Evolutionary conservation across 768 basidiomycete species (phyloP).

Genomic region (Panellus pusillus): DNA sequence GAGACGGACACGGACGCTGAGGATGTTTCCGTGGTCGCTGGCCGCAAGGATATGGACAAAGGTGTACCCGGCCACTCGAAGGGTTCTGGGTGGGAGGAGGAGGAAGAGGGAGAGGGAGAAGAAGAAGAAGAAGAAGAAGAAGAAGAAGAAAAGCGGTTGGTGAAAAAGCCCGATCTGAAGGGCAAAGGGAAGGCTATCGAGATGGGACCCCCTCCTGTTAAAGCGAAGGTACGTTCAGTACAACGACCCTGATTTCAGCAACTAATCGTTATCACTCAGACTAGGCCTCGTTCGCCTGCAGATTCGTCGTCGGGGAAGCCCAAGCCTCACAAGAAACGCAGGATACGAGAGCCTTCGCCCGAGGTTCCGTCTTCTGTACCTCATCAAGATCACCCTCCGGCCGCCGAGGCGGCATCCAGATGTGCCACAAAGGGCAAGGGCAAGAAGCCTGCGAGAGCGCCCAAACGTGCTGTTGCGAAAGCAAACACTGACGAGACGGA

Average conservation of each 20-base stretch:
- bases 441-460: not conserved
- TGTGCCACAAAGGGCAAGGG: slow-evolving; percentile 8
- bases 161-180: not conserved
- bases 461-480: slow-evolving; percentile 2
- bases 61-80: slow-evolving; percentile 24
- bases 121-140: slow-evolving; percentile 31
- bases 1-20: slow-evolving; percentile 14
- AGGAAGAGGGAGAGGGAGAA: slow-evolving; percentile 24
- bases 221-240: slow-evolving; percentile 12
- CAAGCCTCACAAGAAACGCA: slow-evolving; percentile 24
- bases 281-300: not conserved
- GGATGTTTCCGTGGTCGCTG: slow-evolving; percentile 6
- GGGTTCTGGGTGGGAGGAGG: slow-evolving; percentile 14
- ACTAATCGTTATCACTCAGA: not conserved
- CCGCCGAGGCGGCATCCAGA: slow-evolving; percentile 9
- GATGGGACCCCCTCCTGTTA: slow-evolving; percentile 9
- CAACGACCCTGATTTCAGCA: too few species aligned
- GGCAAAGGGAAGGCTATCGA: slow-evolving; percentile 13
- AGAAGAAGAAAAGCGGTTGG: slow-evolving; percentile 44
- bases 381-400: slow-evolving; percentile 42
- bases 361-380: slow-evolving; percentile 63
- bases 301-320: not conserved
- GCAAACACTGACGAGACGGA: slow-evolving; percentile 17
- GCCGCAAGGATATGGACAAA: slow-evolving; percentile 26
- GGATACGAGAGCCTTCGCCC: slow-evolving; percentile 5